phyloP scores from a whole-genome alignment of 352 stramenopile genomes.

The Phytopythium boreale region DNA sequence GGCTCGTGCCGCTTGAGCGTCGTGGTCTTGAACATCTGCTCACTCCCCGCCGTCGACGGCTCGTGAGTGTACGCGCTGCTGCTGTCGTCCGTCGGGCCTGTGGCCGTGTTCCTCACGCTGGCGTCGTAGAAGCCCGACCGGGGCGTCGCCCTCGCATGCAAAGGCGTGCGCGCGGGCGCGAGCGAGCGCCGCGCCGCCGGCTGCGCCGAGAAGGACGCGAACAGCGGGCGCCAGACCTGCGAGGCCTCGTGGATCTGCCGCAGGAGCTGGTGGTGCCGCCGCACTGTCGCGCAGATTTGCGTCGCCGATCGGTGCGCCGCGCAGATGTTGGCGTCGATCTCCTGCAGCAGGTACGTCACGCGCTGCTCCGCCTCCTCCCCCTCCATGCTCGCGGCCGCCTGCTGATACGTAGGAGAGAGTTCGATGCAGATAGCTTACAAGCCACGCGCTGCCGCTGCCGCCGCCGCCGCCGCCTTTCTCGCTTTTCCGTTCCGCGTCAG shows the following conservation, averaged over 20 bases:
- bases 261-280: conserved; percentile 73
- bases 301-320: conserved; percentile 72
- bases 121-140: conserved; percentile 5
- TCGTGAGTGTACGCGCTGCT: conserved; percentile 13
- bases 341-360: conserved; percentile 81
- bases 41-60: conserved; percentile 39
- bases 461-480: too few species aligned
- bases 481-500: too few species aligned
- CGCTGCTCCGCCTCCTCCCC: conserved; percentile 68
- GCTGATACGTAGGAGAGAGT: too few species aligned
- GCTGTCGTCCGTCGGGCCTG: conserved; percentile 7
- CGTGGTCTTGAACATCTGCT: conserved; percentile 74
- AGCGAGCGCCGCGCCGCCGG: conserved; percentile 34
- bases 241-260: conserved; percentile 70
- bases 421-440: too few species aligned
- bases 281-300: conserved; percentile 66
- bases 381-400: conserved; percentile 24
- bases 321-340: conserved; percentile 84
- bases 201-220: conserved; percentile 63
- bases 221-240: conserved; percentile 75
- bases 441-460: too few species aligned
- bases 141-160: too few species aligned
- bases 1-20: conserved; percentile 45
- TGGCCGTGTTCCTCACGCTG: neutral
- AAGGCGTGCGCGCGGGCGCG: conserved; percentile 28